phyloP scores from a whole-genome alignment of 179 eudicot species.

The Corrigiola litoralis region DNA sequence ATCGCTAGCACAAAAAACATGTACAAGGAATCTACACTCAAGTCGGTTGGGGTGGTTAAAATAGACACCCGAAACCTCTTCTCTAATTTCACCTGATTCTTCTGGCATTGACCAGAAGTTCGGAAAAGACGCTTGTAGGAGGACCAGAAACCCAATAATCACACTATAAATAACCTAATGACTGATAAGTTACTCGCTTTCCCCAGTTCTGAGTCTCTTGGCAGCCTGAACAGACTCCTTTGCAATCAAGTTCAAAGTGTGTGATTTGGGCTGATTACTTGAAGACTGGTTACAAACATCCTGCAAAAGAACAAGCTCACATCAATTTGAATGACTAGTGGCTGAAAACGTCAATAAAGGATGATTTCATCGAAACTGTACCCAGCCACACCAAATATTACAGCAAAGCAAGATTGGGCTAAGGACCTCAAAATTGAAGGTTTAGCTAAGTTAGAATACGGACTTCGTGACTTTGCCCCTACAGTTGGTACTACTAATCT shows the following conservation, averaged over 20 bases:
- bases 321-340: too few relatives aligned
- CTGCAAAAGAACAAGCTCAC: too few relatives aligned
- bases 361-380: too few relatives aligned
- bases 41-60: slow-evolving; percentile 16
- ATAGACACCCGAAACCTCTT: slow-evolving; percentile 23
- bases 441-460: too few relatives aligned
- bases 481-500: too few relatives aligned
- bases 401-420: neutral
- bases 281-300: slow-evolving; percentile 27
- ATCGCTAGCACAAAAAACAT: slow-evolving; percentile 20
- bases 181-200: slow-evolving; percentile 28
- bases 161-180: neutral
- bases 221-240: slow-evolving; percentile 38
- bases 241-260: slow-evolving; percentile 29
- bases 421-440: neutral
- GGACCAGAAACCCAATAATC: slow-evolving; percentile 8
- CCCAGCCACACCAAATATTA: too few relatives aligned
- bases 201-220: slow-evolving; percentile 47
- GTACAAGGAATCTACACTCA: slow-evolving; percentile 30
- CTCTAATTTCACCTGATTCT: slow-evolving; percentile 15
- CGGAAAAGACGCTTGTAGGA: slow-evolving; percentile 13
- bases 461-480: too few relatives aligned
- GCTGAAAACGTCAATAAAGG: neutral
- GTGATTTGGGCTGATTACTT: slow-evolving; percentile 23
- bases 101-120: slow-evolving; percentile 22